phyloP scores from a whole-genome alignment of 2,329 filamentous ascomycete species.

The Blumeria hordei region DNA sequence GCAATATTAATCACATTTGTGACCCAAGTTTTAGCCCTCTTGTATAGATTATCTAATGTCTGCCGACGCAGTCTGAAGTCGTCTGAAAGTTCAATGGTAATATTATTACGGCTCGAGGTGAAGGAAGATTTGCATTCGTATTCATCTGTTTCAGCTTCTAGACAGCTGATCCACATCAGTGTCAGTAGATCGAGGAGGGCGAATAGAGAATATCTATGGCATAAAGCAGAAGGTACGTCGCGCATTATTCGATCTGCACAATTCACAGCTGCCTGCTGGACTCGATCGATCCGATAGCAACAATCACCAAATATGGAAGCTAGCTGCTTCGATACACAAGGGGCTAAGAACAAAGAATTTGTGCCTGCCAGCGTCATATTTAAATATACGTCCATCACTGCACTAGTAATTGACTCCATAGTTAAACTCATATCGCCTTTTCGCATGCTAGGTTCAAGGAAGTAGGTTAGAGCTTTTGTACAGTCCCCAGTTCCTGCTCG shows the following conservation, averaged over 20 bases:
- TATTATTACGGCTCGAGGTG: conserved; percentile 49
- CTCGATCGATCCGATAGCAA: conserved; percentile 78
- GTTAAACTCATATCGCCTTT: conserved; percentile 35
- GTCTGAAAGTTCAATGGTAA: conserved; percentile 79
- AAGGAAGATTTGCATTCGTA: conserved; percentile 74
- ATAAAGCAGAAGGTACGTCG: conserved; percentile 70
- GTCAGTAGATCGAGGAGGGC: conserved; percentile 77
- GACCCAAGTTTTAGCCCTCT: conserved; percentile 60
- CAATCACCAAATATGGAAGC: conserved; percentile 67
- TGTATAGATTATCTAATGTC: conserved; percentile 58
- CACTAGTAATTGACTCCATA: conserved; percentile 39
- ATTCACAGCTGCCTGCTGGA: conserved; percentile 63
- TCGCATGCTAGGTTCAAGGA: conserved; percentile 71
- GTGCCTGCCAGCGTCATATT: conserved; percentile 46
- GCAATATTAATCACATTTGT: conserved; percentile 58
- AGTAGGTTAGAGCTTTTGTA: conserved; percentile 73
- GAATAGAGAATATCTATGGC: conserved; percentile 74
- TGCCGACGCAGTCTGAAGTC: conserved; percentile 61
- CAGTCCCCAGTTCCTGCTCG: conserved; percentile 74
- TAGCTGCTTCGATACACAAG: conserved; percentile 72
- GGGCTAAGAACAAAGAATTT: conserved; percentile 62
- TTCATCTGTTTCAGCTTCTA: conserved; percentile 83
- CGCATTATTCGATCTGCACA: conserved; percentile 71
- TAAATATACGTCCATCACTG: conserved; percentile 59
- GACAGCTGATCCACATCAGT: conserved; percentile 83